phyloP scores from a whole-genome alignment of 495 filamentous ascomycete species.

The Aspergillus egyptiacus region DNA sequence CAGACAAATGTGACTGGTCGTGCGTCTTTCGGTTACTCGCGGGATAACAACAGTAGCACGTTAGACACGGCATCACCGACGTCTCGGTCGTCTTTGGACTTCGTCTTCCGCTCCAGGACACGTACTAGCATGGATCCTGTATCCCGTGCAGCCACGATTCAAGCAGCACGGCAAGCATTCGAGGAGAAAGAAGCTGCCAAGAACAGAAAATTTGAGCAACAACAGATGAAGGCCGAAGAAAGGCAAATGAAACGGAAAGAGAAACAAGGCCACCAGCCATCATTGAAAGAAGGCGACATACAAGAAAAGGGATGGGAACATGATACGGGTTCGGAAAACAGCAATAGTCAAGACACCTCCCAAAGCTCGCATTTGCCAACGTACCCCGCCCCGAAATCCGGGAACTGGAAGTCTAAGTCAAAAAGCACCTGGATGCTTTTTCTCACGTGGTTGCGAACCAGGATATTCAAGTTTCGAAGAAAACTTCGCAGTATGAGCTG shows the following conservation, averaged over 20 bases:
- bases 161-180: constrained; percentile 51
- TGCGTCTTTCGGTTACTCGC: constrained; percentile 44
- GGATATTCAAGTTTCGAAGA: constrained; percentile 41
- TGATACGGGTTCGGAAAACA: neutral
- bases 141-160: constrained; percentile 48
- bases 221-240: constrained; percentile 47
- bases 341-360: neutral
- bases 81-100: constrained; percentile 52
- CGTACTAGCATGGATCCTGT: constrained; percentile 44
- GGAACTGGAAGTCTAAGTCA: constrained; percentile 33
- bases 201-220: constrained; percentile 48
- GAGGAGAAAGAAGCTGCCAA: constrained; percentile 56
- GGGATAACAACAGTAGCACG: constrained; percentile 38
- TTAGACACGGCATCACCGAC: constrained; percentile 44
- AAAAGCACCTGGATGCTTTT: constrained; percentile 44
- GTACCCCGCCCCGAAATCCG: constrained; percentile 11
- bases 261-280: constrained; percentile 25
- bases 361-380: constrained; percentile 1
- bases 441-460: constrained; percentile 44
- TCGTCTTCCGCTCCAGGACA: constrained; percentile 47
- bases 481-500: constrained; percentile 30
- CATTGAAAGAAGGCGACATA: constrained; percentile 19
- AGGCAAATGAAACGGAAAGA: constrained; percentile 32
- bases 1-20: constrained; percentile 50
- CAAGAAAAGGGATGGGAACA: constrained; percentile 7